Conservation (phyloP, 1,139 yeast genomes). For the Saccharomyces hybrid region DNA sequence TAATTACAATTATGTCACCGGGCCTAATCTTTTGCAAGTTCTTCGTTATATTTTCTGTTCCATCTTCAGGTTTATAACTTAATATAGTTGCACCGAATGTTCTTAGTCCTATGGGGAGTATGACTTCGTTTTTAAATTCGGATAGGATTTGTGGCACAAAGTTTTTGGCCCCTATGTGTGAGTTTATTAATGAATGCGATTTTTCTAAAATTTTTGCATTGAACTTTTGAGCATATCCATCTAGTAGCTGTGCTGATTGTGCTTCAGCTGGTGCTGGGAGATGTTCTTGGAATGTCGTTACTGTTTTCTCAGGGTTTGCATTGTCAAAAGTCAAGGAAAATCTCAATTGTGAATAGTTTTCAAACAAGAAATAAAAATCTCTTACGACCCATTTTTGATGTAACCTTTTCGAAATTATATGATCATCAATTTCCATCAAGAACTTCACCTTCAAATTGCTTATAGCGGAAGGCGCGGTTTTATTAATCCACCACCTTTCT, state of each 20-base stretch:
- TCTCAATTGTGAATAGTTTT: slow-evolving; percentile 65
- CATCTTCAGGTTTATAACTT: slow-evolving; percentile 49
- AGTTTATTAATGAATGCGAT: slow-evolving; percentile 40
- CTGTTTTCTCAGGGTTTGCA: slow-evolving; percentile 48
- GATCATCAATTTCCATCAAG: slow-evolving; percentile 59
- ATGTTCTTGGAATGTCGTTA: slow-evolving; percentile 32
- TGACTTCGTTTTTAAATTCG: slow-evolving; percentile 31
- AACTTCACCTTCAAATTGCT: slow-evolving; percentile 35
- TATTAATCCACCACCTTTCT: slow-evolving; percentile 32
- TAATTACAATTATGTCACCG: slow-evolving; percentile 76
- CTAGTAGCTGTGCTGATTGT: slow-evolving; percentile 33
- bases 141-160: slow-evolving; percentile 28
- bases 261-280: slow-evolving; percentile 10
- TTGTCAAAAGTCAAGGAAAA: slow-evolving; percentile 44
- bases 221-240: slow-evolving; percentile 40
- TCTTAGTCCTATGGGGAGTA: slow-evolving; percentile 57
- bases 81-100: slow-evolving; percentile 65
- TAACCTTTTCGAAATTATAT: slow-evolving; percentile 49
- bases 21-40: slow-evolving; percentile 46
- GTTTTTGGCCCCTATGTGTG: slow-evolving; percentile 17
- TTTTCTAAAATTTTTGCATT: slow-evolving; percentile 39
- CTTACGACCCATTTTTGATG: slow-evolving; percentile 44
- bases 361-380: slow-evolving; percentile 67
- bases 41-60: slow-evolving; percentile 49
- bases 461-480: slow-evolving; percentile 50